Percentiles rank a stretch among this genome's conserved stretches.
These are phyloP conservation scores for Pseudocercospora eumusae DNA, from an alignment of 2,329 filamentous ascomycete species.

Conservation along the genomic window DNA sequence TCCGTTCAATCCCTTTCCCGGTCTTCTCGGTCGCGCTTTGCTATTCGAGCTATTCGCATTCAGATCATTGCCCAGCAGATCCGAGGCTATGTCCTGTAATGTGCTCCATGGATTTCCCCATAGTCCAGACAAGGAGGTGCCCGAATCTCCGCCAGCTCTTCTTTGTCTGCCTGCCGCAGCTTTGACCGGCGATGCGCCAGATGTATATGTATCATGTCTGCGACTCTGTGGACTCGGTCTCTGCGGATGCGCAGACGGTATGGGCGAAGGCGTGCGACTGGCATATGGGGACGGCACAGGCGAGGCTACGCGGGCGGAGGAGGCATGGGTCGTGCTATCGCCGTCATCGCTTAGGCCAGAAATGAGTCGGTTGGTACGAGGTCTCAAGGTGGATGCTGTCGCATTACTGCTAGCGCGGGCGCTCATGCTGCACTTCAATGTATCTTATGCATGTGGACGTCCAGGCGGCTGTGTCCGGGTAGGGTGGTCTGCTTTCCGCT, in stretches of 20 bases:
- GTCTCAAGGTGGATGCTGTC: slow-evolving; percentile 48
- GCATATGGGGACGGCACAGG: slow-evolving; percentile 43
- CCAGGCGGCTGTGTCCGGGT: slow-evolving; percentile 5
- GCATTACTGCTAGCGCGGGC: slow-evolving; percentile 40
- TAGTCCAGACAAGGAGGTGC: slow-evolving; percentile 44
- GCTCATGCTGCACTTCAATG: slow-evolving; percentile 29
- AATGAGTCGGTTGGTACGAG: slow-evolving; percentile 50
- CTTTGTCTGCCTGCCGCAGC: slow-evolving; percentile 24
- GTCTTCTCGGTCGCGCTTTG: slow-evolving; percentile 38
- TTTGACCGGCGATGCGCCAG: slow-evolving; percentile 12
- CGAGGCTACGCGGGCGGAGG: slow-evolving; percentile 37
- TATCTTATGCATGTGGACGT: slow-evolving; percentile 8
- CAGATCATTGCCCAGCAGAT: slow-evolving; percentile 48
- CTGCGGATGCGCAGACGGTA: slow-evolving; percentile 42
- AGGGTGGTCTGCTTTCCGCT: slow-evolving; percentile 5
- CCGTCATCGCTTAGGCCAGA: slow-evolving; percentile 51
- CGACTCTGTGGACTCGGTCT: slow-evolving; percentile 19
- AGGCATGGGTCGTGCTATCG: slow-evolving; percentile 42
- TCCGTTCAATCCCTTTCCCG: slow-evolving; percentile 28
- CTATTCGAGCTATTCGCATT: slow-evolving; percentile 18
- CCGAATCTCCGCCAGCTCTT: slow-evolving; percentile 25
- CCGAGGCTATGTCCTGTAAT: slow-evolving; percentile 53
- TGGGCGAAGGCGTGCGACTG: slow-evolving; percentile 46
- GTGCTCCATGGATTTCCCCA: slow-evolving; percentile 54
- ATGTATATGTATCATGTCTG: slow-evolving; percentile 10